Percentiles rank a stretch among this genome's conserved stretches.
These are phyloP conservation scores for Eremochloa ophiuroides DNA, from an alignment of 176 grass and related monocot species.

Conservation along the genomic window DNA sequence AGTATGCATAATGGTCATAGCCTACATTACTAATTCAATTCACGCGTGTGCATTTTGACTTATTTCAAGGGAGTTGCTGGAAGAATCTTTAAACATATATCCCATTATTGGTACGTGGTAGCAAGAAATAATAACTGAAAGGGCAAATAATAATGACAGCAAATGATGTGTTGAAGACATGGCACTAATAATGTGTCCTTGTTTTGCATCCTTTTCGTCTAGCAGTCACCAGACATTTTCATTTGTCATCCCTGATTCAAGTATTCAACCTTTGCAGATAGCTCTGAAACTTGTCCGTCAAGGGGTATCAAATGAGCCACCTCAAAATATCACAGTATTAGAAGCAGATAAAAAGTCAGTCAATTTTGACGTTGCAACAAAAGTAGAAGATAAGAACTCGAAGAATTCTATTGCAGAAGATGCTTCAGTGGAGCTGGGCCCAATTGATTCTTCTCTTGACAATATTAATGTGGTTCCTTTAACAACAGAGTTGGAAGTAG, in stretches of 20 bases:
- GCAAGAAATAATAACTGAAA: background rate
- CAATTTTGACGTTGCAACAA: conserved; percentile 8
- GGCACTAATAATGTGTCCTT: background rate
- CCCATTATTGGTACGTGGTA: background rate
- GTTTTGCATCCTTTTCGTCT: background rate
- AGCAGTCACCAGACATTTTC: background rate
- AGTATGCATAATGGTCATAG: background rate
- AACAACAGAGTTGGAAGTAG: background rate
- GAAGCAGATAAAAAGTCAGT: conserved; percentile 22
- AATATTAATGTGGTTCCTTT: conserved; percentile 14
- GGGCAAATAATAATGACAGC: background rate
- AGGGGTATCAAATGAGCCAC: conserved; percentile 34
- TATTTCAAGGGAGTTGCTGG: background rate
- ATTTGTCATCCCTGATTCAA: background rate
- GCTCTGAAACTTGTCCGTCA: conserved; percentile 56
- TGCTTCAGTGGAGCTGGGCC: background rate
- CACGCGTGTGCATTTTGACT: background rate
- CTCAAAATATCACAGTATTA: conserved; percentile 22
- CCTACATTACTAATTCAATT: background rate
- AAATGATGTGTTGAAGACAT: background rate
- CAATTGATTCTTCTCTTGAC: conserved; percentile 16
- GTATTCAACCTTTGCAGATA: conserved; percentile 39
- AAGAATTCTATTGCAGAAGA: conserved; percentile 11
- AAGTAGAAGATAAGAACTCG: conserved; percentile 9
- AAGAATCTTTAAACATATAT: background rate